Percentiles rank a stretch among this genome's conserved stretches.
phyloP scores from a whole-genome alignment of 495 filamentous ascomycete genomes.

The Cercophora samala region DNA sequence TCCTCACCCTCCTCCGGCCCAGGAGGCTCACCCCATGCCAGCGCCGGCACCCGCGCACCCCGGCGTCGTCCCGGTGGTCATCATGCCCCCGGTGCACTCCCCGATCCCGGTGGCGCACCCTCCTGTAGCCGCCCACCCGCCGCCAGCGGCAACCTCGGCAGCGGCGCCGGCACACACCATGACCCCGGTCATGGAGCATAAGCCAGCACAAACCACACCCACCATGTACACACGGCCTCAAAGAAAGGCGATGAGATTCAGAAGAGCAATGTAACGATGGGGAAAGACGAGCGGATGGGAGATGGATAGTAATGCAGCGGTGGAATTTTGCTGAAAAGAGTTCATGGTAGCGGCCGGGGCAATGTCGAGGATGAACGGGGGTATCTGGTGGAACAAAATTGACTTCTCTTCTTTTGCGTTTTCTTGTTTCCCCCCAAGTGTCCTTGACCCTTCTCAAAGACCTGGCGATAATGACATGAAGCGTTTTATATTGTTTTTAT shows the following conservation, averaged over 20 bases:
- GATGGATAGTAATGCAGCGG: neutral
- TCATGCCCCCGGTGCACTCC: neutral
- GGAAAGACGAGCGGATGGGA: neutral
- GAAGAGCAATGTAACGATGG: neutral
- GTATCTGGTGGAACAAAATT: neutral
- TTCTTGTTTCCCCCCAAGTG: neutral
- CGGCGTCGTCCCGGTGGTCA: slow-evolving; percentile 1
- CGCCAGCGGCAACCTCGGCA: neutral
- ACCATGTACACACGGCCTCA: neutral
- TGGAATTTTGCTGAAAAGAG: neutral
- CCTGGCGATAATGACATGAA: neutral
- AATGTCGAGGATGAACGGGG: neutral
- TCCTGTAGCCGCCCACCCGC: neutral
- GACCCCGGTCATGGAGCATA: neutral
- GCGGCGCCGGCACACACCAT: slow-evolving; percentile 2
- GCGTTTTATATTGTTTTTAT: neutral
- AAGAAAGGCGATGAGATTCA: neutral
- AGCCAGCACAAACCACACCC: neutral
- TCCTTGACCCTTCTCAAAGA: neutral
- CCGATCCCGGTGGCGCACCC: neutral
- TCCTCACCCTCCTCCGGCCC: neutral
- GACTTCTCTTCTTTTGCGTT: neutral
- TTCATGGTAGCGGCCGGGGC: neutral
- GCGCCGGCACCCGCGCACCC: neutral
- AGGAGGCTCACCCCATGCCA: neutral